Conservation (phyloP, 2,329 filamentous ascomycete species). For the Diaporthe eres region DNA sequence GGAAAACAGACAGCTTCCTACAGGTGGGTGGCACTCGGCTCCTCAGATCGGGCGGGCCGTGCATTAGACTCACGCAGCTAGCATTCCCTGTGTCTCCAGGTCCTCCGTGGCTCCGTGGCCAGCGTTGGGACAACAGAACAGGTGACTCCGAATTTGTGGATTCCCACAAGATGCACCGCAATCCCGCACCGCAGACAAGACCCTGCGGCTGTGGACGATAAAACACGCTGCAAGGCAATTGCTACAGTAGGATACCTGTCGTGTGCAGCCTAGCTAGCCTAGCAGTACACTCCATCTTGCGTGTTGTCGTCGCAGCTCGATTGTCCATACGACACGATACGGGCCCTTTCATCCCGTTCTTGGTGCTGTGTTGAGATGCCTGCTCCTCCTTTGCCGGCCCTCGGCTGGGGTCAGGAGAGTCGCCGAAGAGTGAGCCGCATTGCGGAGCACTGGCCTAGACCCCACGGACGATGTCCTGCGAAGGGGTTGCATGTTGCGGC, state of each 20-base stretch:
- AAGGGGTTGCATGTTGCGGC: slow-evolving; percentile 10
- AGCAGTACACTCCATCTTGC: not conserved
- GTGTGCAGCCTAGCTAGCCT: not conserved
- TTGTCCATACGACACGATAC: not conserved
- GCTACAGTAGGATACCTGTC: not conserved
- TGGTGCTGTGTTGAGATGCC: not conserved
- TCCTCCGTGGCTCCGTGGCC: slow-evolving; percentile 22
- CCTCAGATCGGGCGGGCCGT: slow-evolving; percentile 33
- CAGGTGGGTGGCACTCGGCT: slow-evolving; percentile 11
- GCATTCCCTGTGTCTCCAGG: slow-evolving; percentile 17
- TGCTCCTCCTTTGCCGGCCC: not conserved
- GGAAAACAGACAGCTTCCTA: slow-evolving; percentile 1
- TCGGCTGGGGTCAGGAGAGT: not conserved
- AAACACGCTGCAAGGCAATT: not conserved
- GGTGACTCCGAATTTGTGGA: slow-evolving; percentile 1
- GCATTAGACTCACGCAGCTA: slow-evolving; percentile 42
- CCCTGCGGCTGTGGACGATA: not conserved
- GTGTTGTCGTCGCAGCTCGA: not conserved
- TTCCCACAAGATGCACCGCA: not conserved
- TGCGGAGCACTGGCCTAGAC: slow-evolving; percentile 18
- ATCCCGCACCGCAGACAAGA: not conserved
- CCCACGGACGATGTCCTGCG: slow-evolving; percentile 20
- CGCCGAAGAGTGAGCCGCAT: slow-evolving; percentile 21
- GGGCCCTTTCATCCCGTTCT: not conserved
- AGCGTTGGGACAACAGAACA: slow-evolving; percentile 12